Conservation (phyloP, 108 stramenopile species). For the Nitzschia sp. region DNA sequence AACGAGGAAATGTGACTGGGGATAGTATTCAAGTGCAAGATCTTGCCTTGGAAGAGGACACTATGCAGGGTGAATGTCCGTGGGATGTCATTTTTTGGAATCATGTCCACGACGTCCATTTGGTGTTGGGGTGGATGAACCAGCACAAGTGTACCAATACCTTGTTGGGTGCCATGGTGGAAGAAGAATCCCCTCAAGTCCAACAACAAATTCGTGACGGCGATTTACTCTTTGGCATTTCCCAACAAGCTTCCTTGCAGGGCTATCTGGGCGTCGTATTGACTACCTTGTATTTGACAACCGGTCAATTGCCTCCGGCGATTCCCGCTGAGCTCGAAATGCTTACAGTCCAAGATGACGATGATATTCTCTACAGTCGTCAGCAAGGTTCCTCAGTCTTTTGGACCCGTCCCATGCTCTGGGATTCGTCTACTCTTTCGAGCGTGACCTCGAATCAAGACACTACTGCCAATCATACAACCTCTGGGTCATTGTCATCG, state of each 20-base stretch:
- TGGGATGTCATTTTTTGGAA: not conserved
- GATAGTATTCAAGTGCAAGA: no score
- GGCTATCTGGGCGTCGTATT: not conserved
- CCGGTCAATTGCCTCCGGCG: not conserved
- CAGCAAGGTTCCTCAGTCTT: not conserved
- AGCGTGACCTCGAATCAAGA: no score
- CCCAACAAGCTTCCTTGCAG: not conserved
- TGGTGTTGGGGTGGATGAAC: not conserved
- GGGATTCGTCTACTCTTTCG: not conserved
- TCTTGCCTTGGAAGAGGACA: no score
- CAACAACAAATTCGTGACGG: not conserved
- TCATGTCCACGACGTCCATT: not conserved
- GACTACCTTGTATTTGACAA: not conserved
- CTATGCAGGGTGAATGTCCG: not conserved
- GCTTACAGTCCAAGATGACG: no score
- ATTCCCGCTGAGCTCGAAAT: no score
- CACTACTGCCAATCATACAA: no score
- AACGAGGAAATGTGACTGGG: no score
- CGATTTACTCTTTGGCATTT: not conserved
- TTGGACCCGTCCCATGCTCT: not conserved
- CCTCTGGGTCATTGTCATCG: no score
- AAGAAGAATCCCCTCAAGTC: not conserved
- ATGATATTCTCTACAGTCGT: no score
- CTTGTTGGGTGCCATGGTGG: not conserved
- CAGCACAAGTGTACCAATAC: not conserved